phyloP scores from a whole-genome alignment of 768 basidiomycete genomes.

The Lentinula aciculospora region DNA sequence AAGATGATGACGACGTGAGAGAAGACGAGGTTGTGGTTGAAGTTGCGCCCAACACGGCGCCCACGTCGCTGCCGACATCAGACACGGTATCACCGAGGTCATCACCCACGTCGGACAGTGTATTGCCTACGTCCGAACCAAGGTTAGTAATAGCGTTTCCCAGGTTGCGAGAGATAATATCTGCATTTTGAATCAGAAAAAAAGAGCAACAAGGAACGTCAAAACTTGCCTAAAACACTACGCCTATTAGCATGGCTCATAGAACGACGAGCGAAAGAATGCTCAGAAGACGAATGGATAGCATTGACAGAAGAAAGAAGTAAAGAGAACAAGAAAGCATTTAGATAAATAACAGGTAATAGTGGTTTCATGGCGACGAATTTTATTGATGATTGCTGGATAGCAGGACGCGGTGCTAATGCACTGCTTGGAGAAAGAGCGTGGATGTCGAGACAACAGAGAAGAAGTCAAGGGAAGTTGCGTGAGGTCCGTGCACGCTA shows the following conservation, averaged over 20 bases:
- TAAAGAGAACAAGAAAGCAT: not conserved
- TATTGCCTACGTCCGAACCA: not conserved
- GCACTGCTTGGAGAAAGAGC: slow-evolving; percentile 4
- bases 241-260: not conserved
- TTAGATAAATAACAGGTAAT: slow-evolving; percentile 1
- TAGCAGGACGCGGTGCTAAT: not conserved
- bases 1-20: not conserved
- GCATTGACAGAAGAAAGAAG: slow-evolving; percentile 2
- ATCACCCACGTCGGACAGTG: not conserved
- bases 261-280: slow-evolving; percentile 6
- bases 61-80: not conserved
- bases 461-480: not conserved
- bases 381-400: slow-evolving; percentile 1
- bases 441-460: not conserved
- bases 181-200: not conserved
- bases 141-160: not conserved
- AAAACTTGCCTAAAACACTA: not conserved
- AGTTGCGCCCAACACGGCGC: not conserved
- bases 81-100: not conserved
- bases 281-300: slow-evolving; percentile 1
- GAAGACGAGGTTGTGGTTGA: not conserved
- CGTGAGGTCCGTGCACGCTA: not conserved
- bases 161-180: not conserved
- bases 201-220: not conserved
- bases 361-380: slow-evolving; percentile 1